Evolutionary conservation across 352 stramenopile species (phyloP), one percentile per base, ranked within the genome.

Genomic region (Phytophthora meadii): DNA sequence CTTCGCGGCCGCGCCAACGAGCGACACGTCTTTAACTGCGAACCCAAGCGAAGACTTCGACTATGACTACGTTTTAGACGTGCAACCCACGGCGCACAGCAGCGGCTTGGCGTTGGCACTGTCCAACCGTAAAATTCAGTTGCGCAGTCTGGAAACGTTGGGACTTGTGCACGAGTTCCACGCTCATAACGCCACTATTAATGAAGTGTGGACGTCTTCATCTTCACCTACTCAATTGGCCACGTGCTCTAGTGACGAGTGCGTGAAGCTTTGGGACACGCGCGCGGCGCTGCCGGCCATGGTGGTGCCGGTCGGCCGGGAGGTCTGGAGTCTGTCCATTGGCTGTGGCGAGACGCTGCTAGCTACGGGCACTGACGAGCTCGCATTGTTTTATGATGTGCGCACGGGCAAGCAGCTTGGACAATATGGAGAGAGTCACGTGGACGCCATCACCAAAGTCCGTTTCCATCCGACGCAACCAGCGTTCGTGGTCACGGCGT

Each of bases 401-500:
- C 87, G 88, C 40, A 91, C 65, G 19, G 79, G 83, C 27, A 77
- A 81, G 40, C 64, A 88, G 54, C 72, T 97, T 3, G 86, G 89
- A 5, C 79, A 87, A 40, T 97, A 97, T 61, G 83, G 81, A 19
- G 91, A 97, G 57, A 95, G 88, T 67, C 89, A 97, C 72, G 84
- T 94, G 22, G 90, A 97, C 62, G 81, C 88, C 34, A 79, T 97
- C 47, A 97, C 91, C 34, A 83, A 92, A 41, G 89, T 97, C 24
- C 83, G 79, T 3, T 97, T 96, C 74, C 88, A 96, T 58, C 91
- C 91, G 37, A 81, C 73, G 34, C 82, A 92, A 25, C 75, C 59
- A 24, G 74, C 81, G 12, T 93, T 91, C 65, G 78, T 97, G 28
- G 84, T 93, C 44, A 96, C 91, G n/a, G 91, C 85, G 5, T 97